Evolutionary conservation across 768 basidiomycete species (phyloP), one percentile per base, ranked within the genome.

Genomic region (Kwoniella heveanensis): DNA sequence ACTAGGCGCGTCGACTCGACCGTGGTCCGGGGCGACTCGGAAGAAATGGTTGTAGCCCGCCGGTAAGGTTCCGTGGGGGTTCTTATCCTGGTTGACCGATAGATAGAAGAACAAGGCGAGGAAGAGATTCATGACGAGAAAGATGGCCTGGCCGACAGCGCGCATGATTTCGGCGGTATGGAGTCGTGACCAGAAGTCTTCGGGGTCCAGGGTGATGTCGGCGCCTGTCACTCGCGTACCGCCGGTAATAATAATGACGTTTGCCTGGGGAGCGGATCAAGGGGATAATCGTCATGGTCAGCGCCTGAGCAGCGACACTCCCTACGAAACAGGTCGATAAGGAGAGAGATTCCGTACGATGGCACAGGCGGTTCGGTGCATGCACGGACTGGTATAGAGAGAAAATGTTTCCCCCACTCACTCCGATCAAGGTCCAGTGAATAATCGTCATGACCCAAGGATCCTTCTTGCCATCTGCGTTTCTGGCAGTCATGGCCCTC

Each of bases 101-200:
- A 68, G 54, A 30, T 54, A 48, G 27, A 67, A 59, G 64, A 71
- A 58, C n/a, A 44, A n/a, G 30, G 62, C 51, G 51, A 67, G 60
- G 29, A 68, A 48, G 21, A 65, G 32, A 15, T 67, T 62, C 57
- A 65, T 60, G 22, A 54, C 60, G 54, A 68, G 62, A 54, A 71
- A 71, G 49, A 71, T 66, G 37, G 63, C 67, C 39, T 61, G 59
- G 9, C 70, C 70, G 46, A 54, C 59, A 1, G 64, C 60, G 24
- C 70, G 58, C 19, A 71, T 24, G 19, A 55, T 47, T n/a, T 66
- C 46, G 7, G 67, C 63, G 29, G 39, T 55, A 32, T 55, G 59
- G 0, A 62, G 46, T 3, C 54, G 29, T 1, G 63, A 22, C 26
- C 62, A 65, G 37, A 64, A 68, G 46, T 63, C 47, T 44, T 44